These are phyloP conservation scores for Parathielavia appendiculata DNA, from an alignment of 495 filamentous ascomycete genomes.

Conservation along the genomic window DNA sequence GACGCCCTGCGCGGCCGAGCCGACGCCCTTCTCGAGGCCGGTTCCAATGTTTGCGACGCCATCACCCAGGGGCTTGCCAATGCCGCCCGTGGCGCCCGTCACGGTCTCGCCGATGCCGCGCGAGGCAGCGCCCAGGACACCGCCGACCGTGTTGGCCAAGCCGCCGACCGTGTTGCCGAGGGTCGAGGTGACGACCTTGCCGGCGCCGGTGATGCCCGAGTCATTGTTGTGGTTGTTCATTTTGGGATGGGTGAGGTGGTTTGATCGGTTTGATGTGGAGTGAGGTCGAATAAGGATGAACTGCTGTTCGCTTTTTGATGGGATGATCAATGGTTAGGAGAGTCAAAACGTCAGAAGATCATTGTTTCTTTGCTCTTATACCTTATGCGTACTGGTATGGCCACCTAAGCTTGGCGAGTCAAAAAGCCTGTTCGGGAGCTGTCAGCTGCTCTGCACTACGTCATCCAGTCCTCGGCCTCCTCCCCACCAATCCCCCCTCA, in stretches of 20 bases:
- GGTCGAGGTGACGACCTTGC: conserved; percentile 56
- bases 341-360: not conserved
- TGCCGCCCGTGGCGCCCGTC: conserved; percentile 51
- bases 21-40: conserved; percentile 56
- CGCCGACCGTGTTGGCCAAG: conserved; percentile 60
- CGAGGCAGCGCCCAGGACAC: conserved; percentile 61
- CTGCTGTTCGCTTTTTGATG: not conserved
- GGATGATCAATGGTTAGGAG: not conserved
- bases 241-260: not conserved
- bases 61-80: conserved; percentile 62
- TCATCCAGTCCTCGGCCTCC: not conserved
- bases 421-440: not conserved
- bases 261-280: not conserved
- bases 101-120: conserved; percentile 44
- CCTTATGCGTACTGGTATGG: not conserved
- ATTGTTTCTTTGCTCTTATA: no score
- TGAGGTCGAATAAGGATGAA: no score
- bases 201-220: conserved; percentile 59
- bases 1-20: conserved; percentile 54
- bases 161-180: conserved; percentile 50
- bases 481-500: no score
- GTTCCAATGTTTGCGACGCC: conserved; percentile 56
- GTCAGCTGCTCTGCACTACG: conserved; percentile 8
- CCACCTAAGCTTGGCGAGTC: not conserved
- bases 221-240: conserved; percentile 40